phyloP scores from a whole-genome alignment of 106 monocot species.

The Ottelia alismoides region DNA sequence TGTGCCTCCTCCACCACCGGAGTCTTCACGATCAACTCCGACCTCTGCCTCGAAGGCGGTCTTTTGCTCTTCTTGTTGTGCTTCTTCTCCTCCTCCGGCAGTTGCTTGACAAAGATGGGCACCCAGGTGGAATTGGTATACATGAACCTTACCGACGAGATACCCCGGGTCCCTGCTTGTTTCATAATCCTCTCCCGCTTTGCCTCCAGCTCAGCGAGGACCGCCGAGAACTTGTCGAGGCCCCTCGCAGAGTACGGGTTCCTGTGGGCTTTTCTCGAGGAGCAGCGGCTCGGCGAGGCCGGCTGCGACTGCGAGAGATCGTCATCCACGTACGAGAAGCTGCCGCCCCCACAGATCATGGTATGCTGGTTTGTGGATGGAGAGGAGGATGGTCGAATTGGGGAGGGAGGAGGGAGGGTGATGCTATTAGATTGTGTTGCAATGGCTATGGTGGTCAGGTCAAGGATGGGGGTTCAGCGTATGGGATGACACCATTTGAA shows the following conservation, averaged over 20 bases:
- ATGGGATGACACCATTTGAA: too few species aligned
- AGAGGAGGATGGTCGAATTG: too few species aligned
- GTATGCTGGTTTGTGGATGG: too few species aligned
- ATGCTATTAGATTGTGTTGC: too few species aligned
- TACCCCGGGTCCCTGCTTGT: not conserved
- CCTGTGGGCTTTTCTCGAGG: not conserved
- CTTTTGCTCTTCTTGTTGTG: not conserved
- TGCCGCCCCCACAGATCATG: constrained; percentile 1
- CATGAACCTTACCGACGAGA: not conserved
- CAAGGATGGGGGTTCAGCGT: too few species aligned
- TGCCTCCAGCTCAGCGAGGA: not conserved
- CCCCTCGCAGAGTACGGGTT: constrained; percentile 7
- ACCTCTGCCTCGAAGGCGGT: not conserved
- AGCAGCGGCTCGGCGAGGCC: not conserved
- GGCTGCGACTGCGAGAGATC: not conserved
- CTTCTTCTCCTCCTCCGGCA: not conserved
- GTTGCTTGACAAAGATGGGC: not conserved
- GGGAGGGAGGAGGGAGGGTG: too few species aligned
- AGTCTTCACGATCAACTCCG: too few species aligned
- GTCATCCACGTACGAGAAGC: not conserved
- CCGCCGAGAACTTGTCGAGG: constrained; percentile 1
- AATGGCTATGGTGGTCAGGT: too few species aligned
- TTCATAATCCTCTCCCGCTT: constrained; percentile 1
- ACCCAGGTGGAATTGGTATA: constrained; percentile 1
- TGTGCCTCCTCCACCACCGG: too few species aligned